phyloP scores from a whole-genome alignment of 306 rosid genomes.

The Astragalus membranaceus region DNA sequence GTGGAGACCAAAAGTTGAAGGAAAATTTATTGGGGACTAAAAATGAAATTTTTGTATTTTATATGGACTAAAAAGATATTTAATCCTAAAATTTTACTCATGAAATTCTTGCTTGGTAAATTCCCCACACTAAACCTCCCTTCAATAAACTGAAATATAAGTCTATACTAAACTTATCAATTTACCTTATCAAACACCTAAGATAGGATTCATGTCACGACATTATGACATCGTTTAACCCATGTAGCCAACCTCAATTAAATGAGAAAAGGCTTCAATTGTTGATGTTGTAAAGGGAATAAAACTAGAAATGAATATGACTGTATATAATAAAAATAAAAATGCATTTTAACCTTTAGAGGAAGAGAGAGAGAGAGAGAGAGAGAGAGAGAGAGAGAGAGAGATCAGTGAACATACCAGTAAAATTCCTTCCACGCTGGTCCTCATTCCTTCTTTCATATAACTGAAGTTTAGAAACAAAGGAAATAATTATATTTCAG shows the following conservation, averaged over 20 bases:
- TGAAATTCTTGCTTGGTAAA: not conserved
- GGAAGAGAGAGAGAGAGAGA: too few relatives aligned
- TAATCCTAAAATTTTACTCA: too few relatives aligned
- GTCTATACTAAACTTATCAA: not conserved
- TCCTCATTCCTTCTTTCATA: constrained; percentile 98
- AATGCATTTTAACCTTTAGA: not conserved
- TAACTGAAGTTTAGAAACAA: constrained; percentile 49
- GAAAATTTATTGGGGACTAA: too few relatives aligned
- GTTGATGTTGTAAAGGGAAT: not conserved
- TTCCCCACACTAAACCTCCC: not conserved
- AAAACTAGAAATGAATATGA: not conserved
- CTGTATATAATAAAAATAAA: not conserved
- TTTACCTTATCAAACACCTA: not conserved
- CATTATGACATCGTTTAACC: not conserved
- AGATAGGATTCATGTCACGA: not conserved
- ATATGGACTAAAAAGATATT: too few relatives aligned
- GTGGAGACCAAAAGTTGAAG: too few relatives aligned
- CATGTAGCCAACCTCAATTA: not conserved
- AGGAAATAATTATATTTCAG: not conserved
- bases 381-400: not conserved
- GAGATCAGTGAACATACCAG: constrained; percentile 42
- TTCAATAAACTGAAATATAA: not conserved
- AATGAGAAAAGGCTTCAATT: not conserved
- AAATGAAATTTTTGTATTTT: too few relatives aligned
- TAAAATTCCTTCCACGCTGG: constrained; percentile 93